Evolutionary conservation across 768 basidiomycete species (phyloP).

Genomic region (Suillus ampliporus): DNA sequence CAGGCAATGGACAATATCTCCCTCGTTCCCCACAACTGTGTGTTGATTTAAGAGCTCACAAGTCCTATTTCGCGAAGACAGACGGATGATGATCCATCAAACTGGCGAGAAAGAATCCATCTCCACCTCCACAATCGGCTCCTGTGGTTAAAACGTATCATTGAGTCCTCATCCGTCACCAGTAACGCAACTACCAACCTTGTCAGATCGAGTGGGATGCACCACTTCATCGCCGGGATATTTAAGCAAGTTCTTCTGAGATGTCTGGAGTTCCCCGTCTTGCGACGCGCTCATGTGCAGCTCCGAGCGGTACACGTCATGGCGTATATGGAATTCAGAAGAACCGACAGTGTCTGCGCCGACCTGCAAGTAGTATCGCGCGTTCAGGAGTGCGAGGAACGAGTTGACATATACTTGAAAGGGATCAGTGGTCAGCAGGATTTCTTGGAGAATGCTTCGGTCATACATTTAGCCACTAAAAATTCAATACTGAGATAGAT

Average conservation of each 20-base stretch:
- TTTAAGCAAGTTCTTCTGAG: neutral
- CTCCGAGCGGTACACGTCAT: neutral
- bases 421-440: neutral
- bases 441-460: neutral
- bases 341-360: neutral
- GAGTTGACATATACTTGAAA: constrained; percentile 2
- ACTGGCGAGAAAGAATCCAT: neutral
- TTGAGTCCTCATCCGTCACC: neutral
- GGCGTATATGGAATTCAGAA: neutral
- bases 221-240: neutral
- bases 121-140: neutral
- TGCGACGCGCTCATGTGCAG: neutral
- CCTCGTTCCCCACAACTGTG: too few species aligned
- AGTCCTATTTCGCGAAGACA: too few species aligned
- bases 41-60: too few species aligned
- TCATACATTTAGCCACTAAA: neutral
- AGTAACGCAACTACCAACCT: neutral
- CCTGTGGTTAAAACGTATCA: neutral
- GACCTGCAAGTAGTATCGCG: neutral
- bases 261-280: neutral
- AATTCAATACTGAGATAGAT: neutral
- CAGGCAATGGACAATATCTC: too few species aligned
- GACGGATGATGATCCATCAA: too few species aligned
- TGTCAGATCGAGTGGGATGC: neutral
- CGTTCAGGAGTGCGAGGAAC: neutral